Evolutionary conservation across 1,284 basidiomycete species (phyloP).

Genomic region (Ustilago bromivora): DNA sequence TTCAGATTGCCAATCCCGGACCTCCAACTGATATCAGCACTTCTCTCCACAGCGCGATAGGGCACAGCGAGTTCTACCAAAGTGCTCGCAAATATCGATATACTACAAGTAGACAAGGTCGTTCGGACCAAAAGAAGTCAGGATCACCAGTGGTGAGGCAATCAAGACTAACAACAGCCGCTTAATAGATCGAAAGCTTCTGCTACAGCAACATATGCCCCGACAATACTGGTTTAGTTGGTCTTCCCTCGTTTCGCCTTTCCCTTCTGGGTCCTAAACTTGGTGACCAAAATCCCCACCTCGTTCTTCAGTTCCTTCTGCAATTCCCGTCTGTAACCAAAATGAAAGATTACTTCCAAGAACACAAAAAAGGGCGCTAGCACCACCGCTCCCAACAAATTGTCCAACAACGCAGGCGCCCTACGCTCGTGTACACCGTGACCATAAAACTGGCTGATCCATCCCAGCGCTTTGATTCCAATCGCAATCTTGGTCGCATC

Average conservation of each 20-base stretch:
- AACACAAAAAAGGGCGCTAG: conserved; percentile 65
- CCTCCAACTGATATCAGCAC: too few species aligned
- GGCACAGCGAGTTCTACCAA: too few species aligned
- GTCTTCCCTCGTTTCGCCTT: conserved; percentile 38
- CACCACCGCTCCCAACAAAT: conserved; percentile 60
- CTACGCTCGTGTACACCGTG: conserved; percentile 63
- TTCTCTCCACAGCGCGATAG: too few species aligned
- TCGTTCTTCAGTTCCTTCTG: conserved; percentile 63
- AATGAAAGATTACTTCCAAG: conserved; percentile 59
- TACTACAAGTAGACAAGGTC: too few species aligned
- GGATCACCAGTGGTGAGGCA: too few species aligned
- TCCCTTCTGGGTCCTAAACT: conserved; percentile 45
- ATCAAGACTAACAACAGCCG: too few species aligned
- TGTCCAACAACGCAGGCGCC: conserved; percentile 61
- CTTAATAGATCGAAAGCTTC: too few species aligned
- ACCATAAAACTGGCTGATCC: conserved; percentile 63
- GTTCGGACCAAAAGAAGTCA: too few species aligned
- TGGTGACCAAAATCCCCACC: conserved; percentile 44
- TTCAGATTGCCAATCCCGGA: too few species aligned
- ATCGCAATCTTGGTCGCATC: conserved; percentile 40
- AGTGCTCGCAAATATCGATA: too few species aligned
- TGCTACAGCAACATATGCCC: too few species aligned
- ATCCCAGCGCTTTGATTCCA: conserved; percentile 46
- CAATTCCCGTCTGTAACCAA: conserved; percentile 60
- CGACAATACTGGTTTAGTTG: neutral